These are phyloP conservation scores for Knufia fluminis DNA, from an alignment of 2,329 filamentous ascomycete species.

Conservation along the genomic window DNA sequence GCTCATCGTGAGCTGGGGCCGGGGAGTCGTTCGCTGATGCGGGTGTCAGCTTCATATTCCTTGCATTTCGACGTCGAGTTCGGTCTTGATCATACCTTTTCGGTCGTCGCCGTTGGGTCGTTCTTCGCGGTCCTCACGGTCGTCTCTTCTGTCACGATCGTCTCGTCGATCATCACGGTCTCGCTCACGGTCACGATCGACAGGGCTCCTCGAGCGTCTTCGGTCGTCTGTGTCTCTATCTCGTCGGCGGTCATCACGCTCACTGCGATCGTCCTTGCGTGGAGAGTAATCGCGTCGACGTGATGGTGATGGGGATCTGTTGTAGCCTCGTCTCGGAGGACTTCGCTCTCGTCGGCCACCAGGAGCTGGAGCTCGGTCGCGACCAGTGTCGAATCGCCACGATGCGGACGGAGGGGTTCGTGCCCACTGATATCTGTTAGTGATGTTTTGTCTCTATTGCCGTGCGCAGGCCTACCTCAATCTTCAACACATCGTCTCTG, in stretches of 20 bases:
- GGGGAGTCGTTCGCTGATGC: conserved; percentile 52
- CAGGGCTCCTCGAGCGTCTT: conserved; percentile 45
- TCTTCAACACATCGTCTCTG: conserved; percentile 91
- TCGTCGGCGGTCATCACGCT: conserved; percentile 65
- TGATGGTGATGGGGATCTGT: conserved; percentile 53
- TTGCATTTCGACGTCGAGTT: conserved; percentile 14
- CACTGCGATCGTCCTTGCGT: conserved; percentile 74
- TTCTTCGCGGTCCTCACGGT: conserved; percentile 53
- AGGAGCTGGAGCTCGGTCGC: conserved; percentile 36
- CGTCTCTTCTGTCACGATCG: conserved; percentile 56
- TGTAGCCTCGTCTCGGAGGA: conserved; percentile 64
- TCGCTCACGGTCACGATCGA: conserved; percentile 49
- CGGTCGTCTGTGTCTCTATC: conserved; percentile 61
- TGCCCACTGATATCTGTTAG: conserved; percentile 62
- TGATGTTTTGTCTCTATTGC: neutral
- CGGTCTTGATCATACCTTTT: conserved; percentile 57
- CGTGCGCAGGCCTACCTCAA: conserved; percentile 62
- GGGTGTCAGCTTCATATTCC: conserved; percentile 1
- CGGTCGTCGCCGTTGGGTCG: conserved; percentile 77
- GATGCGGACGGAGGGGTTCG: conserved; percentile 95
- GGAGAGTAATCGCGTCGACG: conserved; percentile 67
- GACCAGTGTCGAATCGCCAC: conserved; percentile 93
- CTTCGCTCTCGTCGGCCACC: conserved; percentile 58
- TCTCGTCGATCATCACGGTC: conserved; percentile 50
- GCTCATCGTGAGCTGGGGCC: conserved; percentile 78